Evolutionary conservation across 139 green algal species (phyloP).

Genomic region (Pseudopediastrum boryanum): DNA sequence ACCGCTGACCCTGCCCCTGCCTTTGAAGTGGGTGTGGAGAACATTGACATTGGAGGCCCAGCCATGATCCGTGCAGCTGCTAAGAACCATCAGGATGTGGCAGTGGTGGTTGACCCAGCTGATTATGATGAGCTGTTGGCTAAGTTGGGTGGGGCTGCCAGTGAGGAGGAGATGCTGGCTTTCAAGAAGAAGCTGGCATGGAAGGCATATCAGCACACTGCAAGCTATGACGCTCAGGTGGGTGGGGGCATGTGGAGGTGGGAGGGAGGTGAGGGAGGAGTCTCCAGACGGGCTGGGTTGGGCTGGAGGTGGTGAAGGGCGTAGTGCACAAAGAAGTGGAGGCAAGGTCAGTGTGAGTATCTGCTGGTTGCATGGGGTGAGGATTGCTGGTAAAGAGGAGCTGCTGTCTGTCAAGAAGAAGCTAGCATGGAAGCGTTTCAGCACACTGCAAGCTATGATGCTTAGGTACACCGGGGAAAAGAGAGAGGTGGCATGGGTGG

Average conservation of each 20-base stretch:
- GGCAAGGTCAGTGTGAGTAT: too few relatives aligned
- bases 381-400: too few relatives aligned
- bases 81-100: conserved; percentile 88
- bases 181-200: conserved; percentile 89
- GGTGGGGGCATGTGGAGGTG: background rate
- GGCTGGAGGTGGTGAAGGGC: too few relatives aligned
- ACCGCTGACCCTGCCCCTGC: conserved; percentile 62
- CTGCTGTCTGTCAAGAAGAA: too few relatives aligned
- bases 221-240: conserved; percentile 89
- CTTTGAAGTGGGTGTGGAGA: conserved; percentile 94
- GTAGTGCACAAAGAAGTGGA: too few relatives aligned
- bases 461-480: too few relatives aligned
- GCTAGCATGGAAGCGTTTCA: too few relatives aligned
- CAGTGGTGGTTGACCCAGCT: conserved; percentile 85
- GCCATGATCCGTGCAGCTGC: conserved; percentile 96
- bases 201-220: conserved; percentile 99
- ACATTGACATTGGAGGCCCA: conserved; percentile 99
- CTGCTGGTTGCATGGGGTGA: too few relatives aligned
- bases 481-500: too few relatives aligned
- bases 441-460: too few relatives aligned
- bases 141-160: conserved; percentile 44
- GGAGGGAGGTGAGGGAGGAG: too few relatives aligned
- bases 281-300: too few relatives aligned
- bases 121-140: conserved; percentile 88
- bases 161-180: background rate